phyloP scores from a whole-genome alignment of 371 early-diverging fungal genomes.

The Lichtheimia ramosa region DNA sequence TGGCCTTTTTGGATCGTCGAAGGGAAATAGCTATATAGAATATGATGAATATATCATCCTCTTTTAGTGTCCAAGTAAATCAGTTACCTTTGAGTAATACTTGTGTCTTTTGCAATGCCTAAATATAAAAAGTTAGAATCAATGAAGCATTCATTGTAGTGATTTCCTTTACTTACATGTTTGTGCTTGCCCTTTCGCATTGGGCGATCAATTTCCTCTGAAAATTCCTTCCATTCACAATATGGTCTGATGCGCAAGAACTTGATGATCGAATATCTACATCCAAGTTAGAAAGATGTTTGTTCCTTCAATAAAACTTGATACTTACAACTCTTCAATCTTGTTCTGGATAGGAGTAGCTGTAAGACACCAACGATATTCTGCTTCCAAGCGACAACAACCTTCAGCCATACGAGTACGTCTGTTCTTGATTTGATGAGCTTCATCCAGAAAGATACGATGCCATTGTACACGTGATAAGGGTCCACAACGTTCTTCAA shows the following conservation, averaged over 20 bases:
- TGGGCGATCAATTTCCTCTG: conserved; percentile 49
- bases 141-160: background rate
- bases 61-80: background rate
- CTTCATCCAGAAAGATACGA: conserved; percentile 85
- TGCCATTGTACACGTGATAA: conserved; percentile 36
- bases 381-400: conserved; percentile 57
- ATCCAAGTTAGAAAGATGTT: background rate
- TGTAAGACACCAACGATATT: conserved; percentile 82
- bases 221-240: conserved; percentile 56
- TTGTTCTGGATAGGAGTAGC: conserved; percentile 84
- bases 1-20: conserved; percentile 63
- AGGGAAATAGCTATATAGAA: conserved; percentile 53
- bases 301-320: background rate
- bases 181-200: background rate
- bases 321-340: conserved; percentile 75
- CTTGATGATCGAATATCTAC: conserved; percentile 64
- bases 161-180: background rate
- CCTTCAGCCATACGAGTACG: conserved; percentile 61
- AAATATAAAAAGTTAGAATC: conserved; percentile 7
- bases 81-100: conserved; percentile 31
- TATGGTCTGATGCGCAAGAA: conserved; percentile 77
- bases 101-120: conserved; percentile 42
- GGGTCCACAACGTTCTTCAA: conserved; percentile 11
- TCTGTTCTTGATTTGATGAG: conserved; percentile 83
- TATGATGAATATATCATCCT: background rate